phyloP scores from a whole-genome alignment of 495 filamentous ascomycete species.

The Parathielavia appendiculata region DNA sequence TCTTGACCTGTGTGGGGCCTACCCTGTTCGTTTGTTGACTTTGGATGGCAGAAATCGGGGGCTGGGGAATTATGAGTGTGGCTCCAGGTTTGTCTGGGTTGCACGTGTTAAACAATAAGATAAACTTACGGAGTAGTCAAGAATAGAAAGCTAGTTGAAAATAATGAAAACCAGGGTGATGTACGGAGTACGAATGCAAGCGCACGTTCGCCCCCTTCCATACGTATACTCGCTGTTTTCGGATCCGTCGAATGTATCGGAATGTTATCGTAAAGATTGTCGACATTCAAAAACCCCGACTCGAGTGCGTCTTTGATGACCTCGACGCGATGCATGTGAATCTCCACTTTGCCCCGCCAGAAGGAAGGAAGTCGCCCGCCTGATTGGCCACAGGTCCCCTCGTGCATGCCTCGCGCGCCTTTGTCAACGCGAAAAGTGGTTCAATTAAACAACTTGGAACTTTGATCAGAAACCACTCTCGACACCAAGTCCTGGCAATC shows the following conservation, averaged over 20 bases:
- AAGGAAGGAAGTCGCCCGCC: neutral
- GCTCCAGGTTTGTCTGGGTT: too few relatives aligned
- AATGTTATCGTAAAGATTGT: neutral
- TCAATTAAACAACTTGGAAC: slow-evolving; percentile 28
- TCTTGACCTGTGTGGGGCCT: too few relatives aligned
- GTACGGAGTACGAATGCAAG: too few relatives aligned
- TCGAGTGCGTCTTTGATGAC: slow-evolving; percentile 13
- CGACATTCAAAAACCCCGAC: neutral
- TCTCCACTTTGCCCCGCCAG: slow-evolving; percentile 17
- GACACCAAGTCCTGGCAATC: neutral
- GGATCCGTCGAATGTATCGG: neutral
- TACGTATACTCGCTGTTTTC: too few relatives aligned
- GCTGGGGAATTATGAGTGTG: neutral
- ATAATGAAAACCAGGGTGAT: too few relatives aligned
- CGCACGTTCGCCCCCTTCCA: too few relatives aligned
- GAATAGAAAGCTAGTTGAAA: too few relatives aligned
- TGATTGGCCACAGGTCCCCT: slow-evolving; percentile 19
- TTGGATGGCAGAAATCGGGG: neutral
- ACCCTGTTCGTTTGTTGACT: neutral
- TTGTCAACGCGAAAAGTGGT: too few relatives aligned
- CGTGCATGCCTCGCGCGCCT: slow-evolving; percentile 19
- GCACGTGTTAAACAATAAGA: too few relatives aligned
- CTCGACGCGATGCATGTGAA: slow-evolving; percentile 23
- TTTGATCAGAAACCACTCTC: neutral
- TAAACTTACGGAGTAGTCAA: too few relatives aligned